These are phyloP conservation scores for Agastache rugosa DNA, from an alignment of 257 asterid species.

Conservation along the genomic window DNA sequence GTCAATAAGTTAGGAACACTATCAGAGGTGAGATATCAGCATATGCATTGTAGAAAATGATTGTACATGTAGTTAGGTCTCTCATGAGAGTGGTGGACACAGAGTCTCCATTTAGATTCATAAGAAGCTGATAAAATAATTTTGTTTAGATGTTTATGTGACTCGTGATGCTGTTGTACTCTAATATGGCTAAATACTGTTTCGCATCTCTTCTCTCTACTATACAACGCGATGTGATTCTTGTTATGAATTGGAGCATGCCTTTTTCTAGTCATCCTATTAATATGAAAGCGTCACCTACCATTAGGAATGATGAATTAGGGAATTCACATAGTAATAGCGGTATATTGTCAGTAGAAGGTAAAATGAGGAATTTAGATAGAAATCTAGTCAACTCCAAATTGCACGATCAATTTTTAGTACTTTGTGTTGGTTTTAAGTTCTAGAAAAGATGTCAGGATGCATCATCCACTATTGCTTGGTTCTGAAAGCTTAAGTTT, in stretches of 20 bases:
- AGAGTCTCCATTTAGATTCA: background rate
- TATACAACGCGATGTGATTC: background rate
- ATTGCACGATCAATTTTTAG: background rate
- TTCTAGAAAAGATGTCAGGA: background rate
- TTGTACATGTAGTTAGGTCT: conserved; percentile 18
- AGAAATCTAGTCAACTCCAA: conserved; percentile 18
- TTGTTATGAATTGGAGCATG: background rate
- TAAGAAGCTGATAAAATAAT: conserved; percentile 17
- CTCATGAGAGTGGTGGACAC: background rate
- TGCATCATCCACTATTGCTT: background rate
- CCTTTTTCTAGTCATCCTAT: background rate
- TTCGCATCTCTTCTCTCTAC: background rate
- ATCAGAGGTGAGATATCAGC: conserved; percentile 7
- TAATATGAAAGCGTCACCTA: background rate
- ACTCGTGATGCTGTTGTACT: conserved; percentile 18
- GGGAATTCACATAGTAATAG: background rate
- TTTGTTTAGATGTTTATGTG: conserved; percentile 7
- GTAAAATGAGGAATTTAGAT: background rate
- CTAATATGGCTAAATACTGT: background rate
- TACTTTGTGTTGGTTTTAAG: background rate
- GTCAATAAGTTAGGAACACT: background rate
- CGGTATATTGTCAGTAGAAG: background rate
- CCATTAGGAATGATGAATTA: conserved; percentile 22
- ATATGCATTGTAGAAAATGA: background rate
- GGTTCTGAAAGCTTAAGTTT: conserved; percentile 12